These are phyloP conservation scores for Tephrocybe sp. DNA, from an alignment of 768 basidiomycete genomes.

Conservation along the genomic window DNA sequence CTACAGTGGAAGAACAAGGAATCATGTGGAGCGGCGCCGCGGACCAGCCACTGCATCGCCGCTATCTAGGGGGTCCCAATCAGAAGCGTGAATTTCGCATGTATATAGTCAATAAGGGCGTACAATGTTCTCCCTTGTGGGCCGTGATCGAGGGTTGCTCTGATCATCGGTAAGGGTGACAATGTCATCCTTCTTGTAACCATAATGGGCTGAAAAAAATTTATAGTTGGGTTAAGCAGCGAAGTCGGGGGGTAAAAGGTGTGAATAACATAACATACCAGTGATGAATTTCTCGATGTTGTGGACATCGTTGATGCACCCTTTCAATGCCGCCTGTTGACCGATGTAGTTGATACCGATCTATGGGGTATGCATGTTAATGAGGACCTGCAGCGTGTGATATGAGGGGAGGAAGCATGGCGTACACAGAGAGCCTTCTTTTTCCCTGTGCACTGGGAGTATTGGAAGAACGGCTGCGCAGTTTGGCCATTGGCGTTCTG, in stretches of 20 bases:
- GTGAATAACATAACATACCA: conserved; percentile 39
- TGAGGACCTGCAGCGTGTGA: background rate
- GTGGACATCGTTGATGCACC: conserved; percentile 90
- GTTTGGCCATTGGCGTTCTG: conserved; percentile 43
- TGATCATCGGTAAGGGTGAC: conserved; percentile 84
- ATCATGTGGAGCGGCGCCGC: conserved; percentile 76
- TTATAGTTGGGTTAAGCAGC: no score
- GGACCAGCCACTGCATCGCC: conserved; percentile 94
- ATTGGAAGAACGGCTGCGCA: conserved; percentile 73
- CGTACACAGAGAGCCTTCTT: conserved; percentile 88
- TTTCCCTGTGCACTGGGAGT: conserved; percentile 85
- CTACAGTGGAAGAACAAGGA: conserved; percentile 89
- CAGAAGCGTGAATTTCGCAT: background rate
- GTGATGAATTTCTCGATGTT: conserved; percentile 81
- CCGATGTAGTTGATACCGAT: conserved; percentile 90
- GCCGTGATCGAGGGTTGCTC: conserved; percentile 55
- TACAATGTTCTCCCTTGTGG: conserved; percentile 83
- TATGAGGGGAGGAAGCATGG: conserved; percentile 1
- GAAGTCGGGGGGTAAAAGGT: background rate
- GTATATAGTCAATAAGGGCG: conserved; percentile 22
- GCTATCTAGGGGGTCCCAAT: conserved; percentile 40
- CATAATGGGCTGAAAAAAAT: conserved; percentile 54
- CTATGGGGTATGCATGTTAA: conserved; percentile 35
- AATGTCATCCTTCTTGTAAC: conserved; percentile 78
- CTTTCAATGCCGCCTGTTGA: conserved; percentile 62